phyloP scores from a whole-genome alignment of 345 rosid species.

The Carallia pectinifolia region DNA sequence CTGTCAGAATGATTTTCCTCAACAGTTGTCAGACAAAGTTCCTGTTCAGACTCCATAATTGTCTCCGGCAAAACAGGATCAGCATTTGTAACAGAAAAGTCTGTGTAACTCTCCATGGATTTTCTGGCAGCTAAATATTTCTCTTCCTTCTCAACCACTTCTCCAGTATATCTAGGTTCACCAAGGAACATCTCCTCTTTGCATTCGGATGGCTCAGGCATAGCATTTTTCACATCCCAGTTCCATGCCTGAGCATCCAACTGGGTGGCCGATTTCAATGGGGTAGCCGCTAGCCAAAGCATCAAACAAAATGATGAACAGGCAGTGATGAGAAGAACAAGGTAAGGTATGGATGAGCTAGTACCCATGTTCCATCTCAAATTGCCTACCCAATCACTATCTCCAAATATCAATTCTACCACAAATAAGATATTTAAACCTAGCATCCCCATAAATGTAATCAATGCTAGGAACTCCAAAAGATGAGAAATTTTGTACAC shows the following conservation, averaged over 20 bases:
- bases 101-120: constrained; percentile 38
- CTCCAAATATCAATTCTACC: constrained; percentile 83
- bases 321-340: constrained; percentile 57
- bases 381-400: constrained; percentile 86
- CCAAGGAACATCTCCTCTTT: constrained; percentile 40
- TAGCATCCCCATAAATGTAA: constrained; percentile 67
- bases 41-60: constrained; percentile 53
- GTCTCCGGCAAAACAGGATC: constrained; percentile 52
- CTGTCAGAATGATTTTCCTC: constrained; percentile 41
- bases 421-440: constrained; percentile 74
- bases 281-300: constrained; percentile 89
- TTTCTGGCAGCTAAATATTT: constrained; percentile 26
- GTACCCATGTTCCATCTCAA: constrained; percentile 67
- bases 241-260: constrained; percentile 54
- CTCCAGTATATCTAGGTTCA: constrained; percentile 30
- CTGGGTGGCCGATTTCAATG: constrained; percentile 70
- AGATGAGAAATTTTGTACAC: constrained; percentile 71
- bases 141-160: constrained; percentile 36
- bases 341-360: constrained; percentile 51
- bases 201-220: constrained; percentile 34
- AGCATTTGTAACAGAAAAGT: constrained; percentile 36
- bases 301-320: constrained; percentile 69
- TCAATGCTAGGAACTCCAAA: constrained; percentile 60
- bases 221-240: constrained; percentile 43
- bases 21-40: constrained; percentile 37